These are phyloP conservation scores for Trichoderma sp. DNA, from an alignment of 2,329 filamentous ascomycete genomes.

Conservation along the genomic window DNA sequence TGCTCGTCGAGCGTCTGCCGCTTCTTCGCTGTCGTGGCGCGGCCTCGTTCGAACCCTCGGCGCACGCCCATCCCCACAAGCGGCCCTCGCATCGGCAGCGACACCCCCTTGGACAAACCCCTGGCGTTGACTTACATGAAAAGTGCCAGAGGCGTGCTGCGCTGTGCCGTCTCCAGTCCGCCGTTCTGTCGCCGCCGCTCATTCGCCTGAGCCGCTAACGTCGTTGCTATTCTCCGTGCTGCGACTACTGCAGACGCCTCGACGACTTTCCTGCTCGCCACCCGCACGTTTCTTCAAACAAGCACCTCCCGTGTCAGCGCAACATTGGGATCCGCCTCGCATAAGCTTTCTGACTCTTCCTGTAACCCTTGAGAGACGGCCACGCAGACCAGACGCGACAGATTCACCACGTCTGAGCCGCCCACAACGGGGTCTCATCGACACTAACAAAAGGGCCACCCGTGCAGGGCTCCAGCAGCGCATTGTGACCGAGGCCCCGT, in stretches of 20 bases:
- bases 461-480: conserved; percentile 28
- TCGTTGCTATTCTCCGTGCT: conserved; percentile 16
- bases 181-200: conserved; percentile 15
- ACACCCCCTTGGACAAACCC: conserved; percentile 22
- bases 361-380: conserved; percentile 15
- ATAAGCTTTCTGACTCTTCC: conserved; percentile 27
- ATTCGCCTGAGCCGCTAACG: conserved; percentile 23
- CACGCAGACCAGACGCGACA: conserved; percentile 10
- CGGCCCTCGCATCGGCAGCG: conserved; percentile 3
- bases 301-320: conserved; percentile 23
- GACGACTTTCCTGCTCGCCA: conserved; percentile 12
- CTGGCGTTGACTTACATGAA: conserved; percentile 28
- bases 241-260: conserved; percentile 9
- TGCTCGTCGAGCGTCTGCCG: conserved; percentile 4
- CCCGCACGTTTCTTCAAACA: conserved; percentile 28
- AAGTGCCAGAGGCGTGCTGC: background rate
- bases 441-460: conserved; percentile 35
- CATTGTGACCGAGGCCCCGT: conserved; percentile 32
- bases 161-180: conserved; percentile 16
- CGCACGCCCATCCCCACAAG: conserved; percentile 27
- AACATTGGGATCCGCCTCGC: conserved; percentile 23
- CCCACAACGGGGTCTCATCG: conserved; percentile 30
- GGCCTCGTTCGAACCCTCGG: conserved; percentile 12
- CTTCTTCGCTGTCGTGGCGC: conserved; percentile 15
- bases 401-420: conserved; percentile 25